Conservation (phyloP, 2,329 filamentous ascomycete species). For the Arthrinium puccinioides region DNA sequence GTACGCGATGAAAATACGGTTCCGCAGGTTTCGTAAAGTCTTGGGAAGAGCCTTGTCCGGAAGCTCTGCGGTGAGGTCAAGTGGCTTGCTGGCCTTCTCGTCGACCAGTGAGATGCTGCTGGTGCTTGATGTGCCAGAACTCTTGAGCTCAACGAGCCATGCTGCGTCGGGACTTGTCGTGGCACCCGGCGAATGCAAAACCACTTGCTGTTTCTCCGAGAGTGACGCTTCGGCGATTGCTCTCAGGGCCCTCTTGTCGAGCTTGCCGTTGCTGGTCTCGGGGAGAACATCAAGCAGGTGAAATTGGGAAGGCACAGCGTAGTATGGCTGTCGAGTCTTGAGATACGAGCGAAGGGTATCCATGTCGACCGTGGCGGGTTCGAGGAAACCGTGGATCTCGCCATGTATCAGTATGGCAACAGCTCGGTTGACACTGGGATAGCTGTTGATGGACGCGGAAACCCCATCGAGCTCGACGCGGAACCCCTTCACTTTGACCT, state of each 20-base stretch:
- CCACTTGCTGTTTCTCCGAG: constrained; percentile 3
- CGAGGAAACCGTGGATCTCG: constrained; percentile 7
- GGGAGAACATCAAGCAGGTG: constrained; percentile 36
- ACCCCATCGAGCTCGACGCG: constrained; percentile 55
- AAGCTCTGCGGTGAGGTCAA: constrained; percentile 6
- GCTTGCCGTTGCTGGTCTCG: constrained; percentile 48
- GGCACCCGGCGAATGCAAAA: neutral
- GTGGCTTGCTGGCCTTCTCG: constrained; percentile 3
- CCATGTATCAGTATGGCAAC: constrained; percentile 3
- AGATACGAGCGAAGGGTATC: constrained; percentile 31
- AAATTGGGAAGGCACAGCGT: constrained; percentile 42
- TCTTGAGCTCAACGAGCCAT: neutral
- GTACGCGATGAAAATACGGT: constrained; percentile 45
- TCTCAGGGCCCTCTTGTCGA: constrained; percentile 41
- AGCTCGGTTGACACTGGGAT: constrained; percentile 15
- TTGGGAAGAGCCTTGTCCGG: constrained; percentile 7
- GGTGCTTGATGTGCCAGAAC: neutral
- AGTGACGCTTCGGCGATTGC: constrained; percentile 19
- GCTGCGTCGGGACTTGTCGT: too few relatives aligned
- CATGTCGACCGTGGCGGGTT: constrained; percentile 1
- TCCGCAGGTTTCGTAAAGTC: constrained; percentile 29
- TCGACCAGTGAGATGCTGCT: constrained; percentile 1
- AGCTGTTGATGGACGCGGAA: constrained; percentile 38
- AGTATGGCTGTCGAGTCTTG: constrained; percentile 41
- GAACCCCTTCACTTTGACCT: constrained; percentile 57